A percentile compares a stretch with the other conserved stretches of the same genome.
Conservation (phyloP, 2,329 filamentous ascomycete genomes). For the Ophiosphaerella korrae region DNA sequence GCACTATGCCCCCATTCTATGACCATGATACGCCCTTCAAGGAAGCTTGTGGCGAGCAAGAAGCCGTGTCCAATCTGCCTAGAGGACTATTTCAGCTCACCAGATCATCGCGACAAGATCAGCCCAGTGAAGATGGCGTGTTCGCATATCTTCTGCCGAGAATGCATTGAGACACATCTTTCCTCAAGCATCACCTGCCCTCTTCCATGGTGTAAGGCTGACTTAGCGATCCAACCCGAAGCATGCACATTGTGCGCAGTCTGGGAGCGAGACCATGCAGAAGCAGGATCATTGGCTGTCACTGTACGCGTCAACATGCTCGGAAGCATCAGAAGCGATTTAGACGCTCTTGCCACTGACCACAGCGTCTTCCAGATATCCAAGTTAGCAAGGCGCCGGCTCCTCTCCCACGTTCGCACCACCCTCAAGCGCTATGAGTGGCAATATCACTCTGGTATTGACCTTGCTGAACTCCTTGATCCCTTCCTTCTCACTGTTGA, state of each 20-base stretch:
- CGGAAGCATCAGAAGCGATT: constrained; percentile 15
- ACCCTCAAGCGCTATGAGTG: constrained; percentile 19
- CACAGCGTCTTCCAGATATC: constrained; percentile 13
- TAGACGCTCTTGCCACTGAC: constrained; percentile 10
- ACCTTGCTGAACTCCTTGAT: constrained; percentile 22
- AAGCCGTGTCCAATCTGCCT: constrained; percentile 17
- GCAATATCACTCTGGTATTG: constrained; percentile 18
- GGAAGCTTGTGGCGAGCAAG: constrained; percentile 4
- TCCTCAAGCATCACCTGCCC: constrained; percentile 12
- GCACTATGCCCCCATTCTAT: constrained; percentile 15
- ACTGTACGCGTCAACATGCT: constrained; percentile 24
- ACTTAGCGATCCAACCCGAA: constrained; percentile 10
- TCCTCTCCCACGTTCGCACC: constrained; percentile 11
- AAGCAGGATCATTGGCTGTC: constrained; percentile 7
- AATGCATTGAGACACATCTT: constrained; percentile 18
- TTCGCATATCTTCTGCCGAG: constrained; percentile 17
- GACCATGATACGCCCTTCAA: constrained; percentile 9
- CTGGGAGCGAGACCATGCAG: constrained; percentile 6
- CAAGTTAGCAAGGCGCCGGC: not conserved
- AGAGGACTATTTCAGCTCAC: constrained; percentile 15
- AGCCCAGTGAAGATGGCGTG: constrained; percentile 16
- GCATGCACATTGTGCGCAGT: constrained; percentile 16
- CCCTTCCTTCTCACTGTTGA: constrained; percentile 19
- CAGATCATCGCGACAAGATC: constrained; percentile 4
- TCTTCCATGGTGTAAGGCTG: constrained; percentile 11